Conservation (phyloP, 805 yeast species). For the Nakazawaea molendinolei region DNA sequence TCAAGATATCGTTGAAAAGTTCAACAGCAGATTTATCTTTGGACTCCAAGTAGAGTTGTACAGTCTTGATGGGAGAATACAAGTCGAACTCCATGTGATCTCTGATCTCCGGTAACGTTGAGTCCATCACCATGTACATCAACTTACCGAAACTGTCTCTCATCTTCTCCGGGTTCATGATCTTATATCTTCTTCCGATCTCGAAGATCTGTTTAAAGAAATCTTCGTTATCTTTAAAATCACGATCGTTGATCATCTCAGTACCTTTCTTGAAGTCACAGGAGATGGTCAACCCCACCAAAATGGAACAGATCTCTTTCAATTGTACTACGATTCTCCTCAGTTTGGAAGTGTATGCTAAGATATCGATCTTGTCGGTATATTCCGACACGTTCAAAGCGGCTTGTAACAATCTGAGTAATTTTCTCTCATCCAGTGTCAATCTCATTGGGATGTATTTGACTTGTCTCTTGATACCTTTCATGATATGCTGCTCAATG, state of each 20-base stretch:
- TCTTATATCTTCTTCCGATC: conserved; percentile 73
- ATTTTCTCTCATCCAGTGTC: conserved; percentile 60
- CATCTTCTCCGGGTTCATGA: conserved; percentile 81
- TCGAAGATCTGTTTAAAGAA: conserved; percentile 72
- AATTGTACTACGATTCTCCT: conserved; percentile 67
- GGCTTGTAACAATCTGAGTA: conserved; percentile 62
- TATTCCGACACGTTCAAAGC: conserved; percentile 75
- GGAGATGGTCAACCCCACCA: conserved; percentile 75
- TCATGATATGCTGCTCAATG: conserved; percentile 21
- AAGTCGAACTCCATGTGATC: conserved; percentile 71
- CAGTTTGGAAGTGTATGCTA: conserved; percentile 59
- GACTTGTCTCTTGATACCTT: conserved; percentile 36
- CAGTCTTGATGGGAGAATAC: conserved; percentile 65
- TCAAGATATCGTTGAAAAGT: conserved; percentile 50
- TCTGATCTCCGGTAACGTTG: conserved; percentile 63
- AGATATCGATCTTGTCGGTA: conserved; percentile 71
- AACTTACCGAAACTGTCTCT: conserved; percentile 73
- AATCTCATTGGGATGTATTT: conserved; percentile 65
- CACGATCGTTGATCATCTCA: conserved; percentile 54
- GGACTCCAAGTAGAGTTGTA: conserved; percentile 38
- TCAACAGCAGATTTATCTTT: conserved; percentile 29
- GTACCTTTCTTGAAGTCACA: conserved; percentile 68
- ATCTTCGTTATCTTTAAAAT: conserved; percentile 60
- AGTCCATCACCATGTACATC: conserved; percentile 83
- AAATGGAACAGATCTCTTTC: conserved; percentile 69